Percentiles rank a stretch among this genome's conserved stretches.
Conservation (phyloP, 2,329 filamentous ascomycete genomes). For the Fusarium cyanostomum region DNA sequence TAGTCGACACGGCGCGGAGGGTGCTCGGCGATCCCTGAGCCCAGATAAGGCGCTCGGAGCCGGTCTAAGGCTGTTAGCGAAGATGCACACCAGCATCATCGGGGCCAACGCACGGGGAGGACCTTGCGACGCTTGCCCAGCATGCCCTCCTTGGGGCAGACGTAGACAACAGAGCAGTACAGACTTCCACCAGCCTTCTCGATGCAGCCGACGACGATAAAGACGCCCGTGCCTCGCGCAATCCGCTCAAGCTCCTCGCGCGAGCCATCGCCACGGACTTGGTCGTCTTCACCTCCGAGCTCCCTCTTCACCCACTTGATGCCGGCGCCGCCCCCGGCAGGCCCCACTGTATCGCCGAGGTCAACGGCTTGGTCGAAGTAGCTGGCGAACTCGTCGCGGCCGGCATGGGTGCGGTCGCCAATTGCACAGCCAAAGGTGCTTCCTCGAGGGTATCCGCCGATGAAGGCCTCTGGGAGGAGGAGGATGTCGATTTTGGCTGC, state of each 20-base stretch:
- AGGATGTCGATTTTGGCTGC: constrained; percentile 69
- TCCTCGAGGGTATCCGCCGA: constrained; percentile 90
- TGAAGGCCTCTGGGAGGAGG: constrained; percentile 90
- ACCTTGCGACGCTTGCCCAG: constrained; percentile 91
- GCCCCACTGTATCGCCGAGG: constrained; percentile 77
- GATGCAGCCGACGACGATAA: constrained; percentile 81
- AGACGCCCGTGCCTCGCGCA: constrained; percentile 80
- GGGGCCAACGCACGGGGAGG: constrained; percentile 72
- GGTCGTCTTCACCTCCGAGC: constrained; percentile 49
- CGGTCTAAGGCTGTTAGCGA: constrained; percentile 63
- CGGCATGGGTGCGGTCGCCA: constrained; percentile 72
- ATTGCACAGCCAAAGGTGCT: constrained; percentile 79
- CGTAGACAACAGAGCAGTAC: constrained; percentile 85
- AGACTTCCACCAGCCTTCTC: constrained; percentile 83
- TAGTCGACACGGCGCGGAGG: constrained; percentile 80
- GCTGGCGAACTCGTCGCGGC: constrained; percentile 81
- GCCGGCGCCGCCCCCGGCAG: constrained; percentile 70
- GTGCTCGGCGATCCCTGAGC: constrained; percentile 84
- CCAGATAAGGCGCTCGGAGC: constrained; percentile 85
- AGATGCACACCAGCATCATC: background rate
- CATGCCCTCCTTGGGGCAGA: constrained; percentile 76
- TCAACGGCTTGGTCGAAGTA: constrained; percentile 86
- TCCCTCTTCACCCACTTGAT: constrained; percentile 74
- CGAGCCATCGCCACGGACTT: constrained; percentile 67
- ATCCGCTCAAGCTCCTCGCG: constrained; percentile 82